Evolutionary conservation across 495 filamentous ascomycete genomes (phyloP).

Genomic region (Daldinia bambusicola): DNA sequence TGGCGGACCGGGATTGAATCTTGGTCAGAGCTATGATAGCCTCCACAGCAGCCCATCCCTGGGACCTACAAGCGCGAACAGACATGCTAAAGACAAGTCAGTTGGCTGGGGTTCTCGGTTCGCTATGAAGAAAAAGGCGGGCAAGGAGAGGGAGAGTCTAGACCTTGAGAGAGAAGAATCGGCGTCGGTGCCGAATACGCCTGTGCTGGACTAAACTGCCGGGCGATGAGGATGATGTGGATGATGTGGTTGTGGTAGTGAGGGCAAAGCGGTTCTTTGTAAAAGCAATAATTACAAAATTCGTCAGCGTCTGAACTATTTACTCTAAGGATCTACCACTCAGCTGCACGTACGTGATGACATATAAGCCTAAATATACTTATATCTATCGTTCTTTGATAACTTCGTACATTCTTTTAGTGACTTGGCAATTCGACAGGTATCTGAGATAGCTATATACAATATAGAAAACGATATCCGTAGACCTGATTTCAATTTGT

Average conservation of each 20-base stretch:
- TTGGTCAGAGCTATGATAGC: conserved; percentile 58
- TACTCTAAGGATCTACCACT: neutral
- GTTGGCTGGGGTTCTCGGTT: conserved; percentile 59
- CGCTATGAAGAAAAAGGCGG: conserved; percentile 59
- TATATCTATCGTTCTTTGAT: neutral
- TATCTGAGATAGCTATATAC: no score
- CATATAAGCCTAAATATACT: neutral
- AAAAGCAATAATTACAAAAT: conserved; percentile 13
- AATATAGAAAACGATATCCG: no score
- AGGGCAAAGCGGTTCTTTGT: conserved; percentile 1
- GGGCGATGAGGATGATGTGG: neutral
- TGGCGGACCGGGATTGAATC: conserved; percentile 41
- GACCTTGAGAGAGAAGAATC: conserved; percentile 56
- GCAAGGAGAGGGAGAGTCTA: conserved; percentile 59
- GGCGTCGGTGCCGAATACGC: conserved; percentile 29
- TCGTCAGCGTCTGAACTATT: conserved; percentile 11
- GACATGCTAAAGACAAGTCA: conserved; percentile 50
- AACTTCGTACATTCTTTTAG: no score
- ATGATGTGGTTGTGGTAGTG: neutral
- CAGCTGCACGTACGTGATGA: neutral
- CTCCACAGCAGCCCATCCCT: conserved; percentile 54
- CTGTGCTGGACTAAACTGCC: conserved; percentile 18
- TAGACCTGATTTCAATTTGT: neutral
- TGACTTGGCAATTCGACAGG: no score
- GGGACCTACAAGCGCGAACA: conserved; percentile 49